Evolutionary conservation across 2,329 filamentous ascomycete genomes (phyloP), one percentile per base, ranked within the genome.

Genomic region (Colletotrichum lini): DNA sequence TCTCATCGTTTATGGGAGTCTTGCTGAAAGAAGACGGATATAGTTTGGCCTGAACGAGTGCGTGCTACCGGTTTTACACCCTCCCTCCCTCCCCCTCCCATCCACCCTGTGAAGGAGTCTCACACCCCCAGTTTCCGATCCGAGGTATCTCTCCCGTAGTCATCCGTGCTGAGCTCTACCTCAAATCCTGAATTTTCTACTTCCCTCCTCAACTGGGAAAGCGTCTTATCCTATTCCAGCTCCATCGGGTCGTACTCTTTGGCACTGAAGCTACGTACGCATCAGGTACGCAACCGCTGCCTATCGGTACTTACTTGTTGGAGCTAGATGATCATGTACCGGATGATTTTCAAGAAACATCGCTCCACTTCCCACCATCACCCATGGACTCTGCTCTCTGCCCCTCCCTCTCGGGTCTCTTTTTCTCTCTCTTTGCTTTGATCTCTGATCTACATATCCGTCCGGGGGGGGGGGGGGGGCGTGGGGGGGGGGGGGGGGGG

Each of bases 321-420:
- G 23, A 45, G 47, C 23, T 61, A 40, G 58, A 21, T 49, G 30
- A 42, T 44, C 26, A 45, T 60, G 58, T 21, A 30, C 58, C n/a
- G 58, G 58, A 45, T 40, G 40, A 53, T 63, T 70, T 70, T 70
- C 67, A 70, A 59, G 61, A 69, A 69, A 44, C 54, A 23, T 66
- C 54, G 40, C 67, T 70, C 62, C 62, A 68, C 66, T 64, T 42
- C 35, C 60, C 66, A 58, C 65, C 62, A 60, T 53, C 38, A 45
- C 53, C 45, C 57, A 45, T 49, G n/a, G 45, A 35, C 44, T 47
- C 16, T 18, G 16, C 30, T 61, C 30, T 60, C 42, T 50, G 30
- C 30, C 4, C 42, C 40, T 30, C 30, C 4, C 38, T 38, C 4
- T 45, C 42, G 44, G 30, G 7, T 35, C 26, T 30, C 30, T 44